A percentile compares a stretch with the other conserved stretches of the same genome.
Evolutionary conservation across 495 filamentous ascomycete genomes (phyloP).

Genomic region (Penicillium turbatum): DNA sequence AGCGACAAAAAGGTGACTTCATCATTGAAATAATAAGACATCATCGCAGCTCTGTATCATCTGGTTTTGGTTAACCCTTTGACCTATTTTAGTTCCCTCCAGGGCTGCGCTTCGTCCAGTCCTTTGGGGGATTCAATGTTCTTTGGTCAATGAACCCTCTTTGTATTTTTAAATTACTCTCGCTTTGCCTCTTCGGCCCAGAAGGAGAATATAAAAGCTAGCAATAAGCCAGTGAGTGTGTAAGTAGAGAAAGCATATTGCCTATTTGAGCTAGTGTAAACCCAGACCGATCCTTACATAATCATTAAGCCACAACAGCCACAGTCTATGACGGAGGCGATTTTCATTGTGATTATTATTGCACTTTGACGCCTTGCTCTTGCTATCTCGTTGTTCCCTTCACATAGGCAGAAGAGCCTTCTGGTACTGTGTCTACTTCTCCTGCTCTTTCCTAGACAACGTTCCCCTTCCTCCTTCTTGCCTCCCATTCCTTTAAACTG

Average conservation of each 20-base stretch:
- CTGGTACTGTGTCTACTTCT: background rate
- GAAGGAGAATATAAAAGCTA: too few relatives aligned
- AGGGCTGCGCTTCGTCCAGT: too few relatives aligned
- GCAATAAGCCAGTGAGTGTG: background rate
- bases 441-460: constrained; percentile 1
- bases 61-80: background rate
- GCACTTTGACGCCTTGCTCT: constrained; percentile 8
- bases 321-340: constrained; percentile 29
- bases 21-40: background rate
- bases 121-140: too few relatives aligned
- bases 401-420: constrained; percentile 2
- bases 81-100: too few relatives aligned
- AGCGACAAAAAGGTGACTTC: background rate
- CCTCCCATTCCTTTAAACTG: constrained; percentile 5
- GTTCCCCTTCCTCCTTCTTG: background rate
- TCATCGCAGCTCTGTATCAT: background rate
- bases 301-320: constrained; percentile 22
- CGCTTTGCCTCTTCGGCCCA: background rate
- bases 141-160: too few relatives aligned
- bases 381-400: constrained; percentile 10
- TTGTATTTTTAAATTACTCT: too few relatives aligned
- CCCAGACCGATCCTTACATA: constrained; percentile 7
- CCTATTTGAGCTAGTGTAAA: background rate
- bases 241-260: background rate
- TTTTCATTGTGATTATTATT: constrained; percentile 24